Evolutionary conservation across 345 rosid species (phyloP).

Genomic region (Aegle marmelos): DNA sequence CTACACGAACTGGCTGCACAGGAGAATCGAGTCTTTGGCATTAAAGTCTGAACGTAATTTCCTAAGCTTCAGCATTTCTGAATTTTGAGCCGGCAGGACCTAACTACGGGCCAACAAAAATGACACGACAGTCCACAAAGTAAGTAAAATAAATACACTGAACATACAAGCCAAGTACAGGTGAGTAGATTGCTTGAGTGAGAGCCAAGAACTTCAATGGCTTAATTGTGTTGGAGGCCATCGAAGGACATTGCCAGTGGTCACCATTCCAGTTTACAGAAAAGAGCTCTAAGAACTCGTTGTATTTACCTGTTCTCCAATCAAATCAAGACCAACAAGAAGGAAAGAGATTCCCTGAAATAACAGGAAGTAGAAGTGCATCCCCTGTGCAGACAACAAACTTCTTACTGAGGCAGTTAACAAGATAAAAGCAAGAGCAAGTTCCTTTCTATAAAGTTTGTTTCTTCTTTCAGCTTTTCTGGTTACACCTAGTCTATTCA

Average conservation of each 20-base stretch:
- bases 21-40: not conserved
- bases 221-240: not conserved
- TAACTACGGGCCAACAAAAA: no score
- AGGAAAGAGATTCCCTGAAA: slow-evolving; percentile 86
- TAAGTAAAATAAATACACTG: no score
- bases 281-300: slow-evolving; percentile 5
- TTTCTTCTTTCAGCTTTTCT: slow-evolving; percentile 52
- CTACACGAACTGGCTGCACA: no score
- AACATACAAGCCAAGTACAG: no score
- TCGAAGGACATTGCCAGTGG: not conserved
- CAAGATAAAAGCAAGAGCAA: slow-evolving; percentile 63
- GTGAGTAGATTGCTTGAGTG: no score
- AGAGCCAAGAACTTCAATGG: no score
- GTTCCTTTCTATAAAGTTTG: slow-evolving; percentile 68
- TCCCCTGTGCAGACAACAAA: slow-evolving; percentile 82
- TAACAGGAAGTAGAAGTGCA: slow-evolving; percentile 84
- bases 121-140: no score
- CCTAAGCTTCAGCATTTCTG: no score
- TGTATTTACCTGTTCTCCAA: slow-evolving; percentile 83
- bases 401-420: slow-evolving; percentile 72
- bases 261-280: not conserved
- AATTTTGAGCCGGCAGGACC: no score
- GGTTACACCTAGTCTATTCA: slow-evolving; percentile 49
- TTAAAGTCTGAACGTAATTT: not conserved
- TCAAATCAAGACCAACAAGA: slow-evolving; percentile 84